Percentiles rank a stretch among this genome's conserved stretches.
Evolutionary conservation across 2,329 filamentous ascomycete species (phyloP).

Genomic region (Scedosporium aurantiacum): DNA sequence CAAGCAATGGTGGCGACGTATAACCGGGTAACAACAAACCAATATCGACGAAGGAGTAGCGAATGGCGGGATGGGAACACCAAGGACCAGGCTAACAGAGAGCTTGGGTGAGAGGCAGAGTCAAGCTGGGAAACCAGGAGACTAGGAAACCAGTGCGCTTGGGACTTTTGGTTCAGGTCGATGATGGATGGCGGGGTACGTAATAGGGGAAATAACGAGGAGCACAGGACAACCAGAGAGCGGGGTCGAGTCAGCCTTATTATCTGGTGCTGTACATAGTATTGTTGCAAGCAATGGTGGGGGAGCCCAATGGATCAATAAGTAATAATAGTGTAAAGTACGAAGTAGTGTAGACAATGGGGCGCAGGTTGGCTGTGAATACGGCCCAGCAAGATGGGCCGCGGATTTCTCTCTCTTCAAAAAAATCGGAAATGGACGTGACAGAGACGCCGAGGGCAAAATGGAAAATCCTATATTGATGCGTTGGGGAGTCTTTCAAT

Average conservation of each 20-base stretch:
- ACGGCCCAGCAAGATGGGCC: not conserved
- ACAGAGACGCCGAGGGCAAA: not conserved
- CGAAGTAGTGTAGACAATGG: not conserved
- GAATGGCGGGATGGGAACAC: too few species aligned
- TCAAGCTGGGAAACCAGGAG: not conserved
- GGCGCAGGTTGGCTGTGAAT: not conserved
- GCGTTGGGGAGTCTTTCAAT: too few species aligned
- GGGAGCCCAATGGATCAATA: not conserved
- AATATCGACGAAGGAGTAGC: not conserved
- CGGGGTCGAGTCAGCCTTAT: slow-evolving; percentile 8
- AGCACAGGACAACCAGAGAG: not conserved
- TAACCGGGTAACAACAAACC: not conserved
- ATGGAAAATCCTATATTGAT: too few species aligned
- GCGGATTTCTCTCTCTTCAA: not conserved
- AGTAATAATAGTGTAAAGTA: too few species aligned
- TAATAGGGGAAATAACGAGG: not conserved
- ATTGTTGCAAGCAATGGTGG: not conserved
- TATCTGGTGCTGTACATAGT: too few species aligned
- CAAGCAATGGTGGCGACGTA: too few species aligned
- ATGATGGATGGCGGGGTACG: not conserved
- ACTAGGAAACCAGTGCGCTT: not conserved
- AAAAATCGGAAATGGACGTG: not conserved
- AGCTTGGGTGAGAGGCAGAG: not conserved
- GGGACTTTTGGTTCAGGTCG: not conserved
- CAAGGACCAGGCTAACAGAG: too few species aligned